Evolutionary conservation across 1,284 basidiomycete genomes (phyloP).

Genomic region (Pholiota adiposa): DNA sequence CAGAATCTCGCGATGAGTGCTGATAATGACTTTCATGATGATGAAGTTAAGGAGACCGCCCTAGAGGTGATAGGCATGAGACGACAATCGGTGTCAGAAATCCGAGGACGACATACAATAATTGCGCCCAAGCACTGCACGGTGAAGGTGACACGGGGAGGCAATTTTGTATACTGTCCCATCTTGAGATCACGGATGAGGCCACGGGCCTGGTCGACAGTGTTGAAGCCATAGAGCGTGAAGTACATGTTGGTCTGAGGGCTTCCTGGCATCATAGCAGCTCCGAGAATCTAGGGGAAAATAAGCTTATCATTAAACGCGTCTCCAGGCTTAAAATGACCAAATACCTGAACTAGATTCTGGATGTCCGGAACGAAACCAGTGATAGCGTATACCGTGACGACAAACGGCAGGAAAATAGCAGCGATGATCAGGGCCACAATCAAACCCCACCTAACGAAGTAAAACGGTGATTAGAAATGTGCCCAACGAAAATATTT

Average conservation of each 20-base stretch:
- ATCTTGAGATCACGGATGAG: conserved; percentile 55
- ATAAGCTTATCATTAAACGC: neutral
- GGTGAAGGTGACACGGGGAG: conserved; percentile 62
- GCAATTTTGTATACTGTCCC: conserved; percentile 68
- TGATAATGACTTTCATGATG: conserved; percentile 55
- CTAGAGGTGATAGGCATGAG: conserved; percentile 15
- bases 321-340: neutral
- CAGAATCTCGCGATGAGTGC: conserved; percentile 43
- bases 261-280: conserved; percentile 42
- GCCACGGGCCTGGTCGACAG: conserved; percentile 45
- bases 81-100: neutral
- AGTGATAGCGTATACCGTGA: conserved; percentile 58
- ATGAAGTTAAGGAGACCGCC: conserved; percentile 46
- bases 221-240: conserved; percentile 53
- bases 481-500: neutral
- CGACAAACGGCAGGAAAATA: conserved; percentile 59
- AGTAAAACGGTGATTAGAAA: neutral
- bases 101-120: conserved; percentile 39
- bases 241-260: conserved; percentile 56
- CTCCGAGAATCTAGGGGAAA: conserved; percentile 39
- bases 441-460: conserved; percentile 36
- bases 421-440: conserved; percentile 17
- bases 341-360: conserved; percentile 38
- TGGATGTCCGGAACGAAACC: conserved; percentile 42
- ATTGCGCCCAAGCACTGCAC: conserved; percentile 61